Conservation (phyloP, 73 alveolate genomes). For the Paramecium biaurelia region DNA sequence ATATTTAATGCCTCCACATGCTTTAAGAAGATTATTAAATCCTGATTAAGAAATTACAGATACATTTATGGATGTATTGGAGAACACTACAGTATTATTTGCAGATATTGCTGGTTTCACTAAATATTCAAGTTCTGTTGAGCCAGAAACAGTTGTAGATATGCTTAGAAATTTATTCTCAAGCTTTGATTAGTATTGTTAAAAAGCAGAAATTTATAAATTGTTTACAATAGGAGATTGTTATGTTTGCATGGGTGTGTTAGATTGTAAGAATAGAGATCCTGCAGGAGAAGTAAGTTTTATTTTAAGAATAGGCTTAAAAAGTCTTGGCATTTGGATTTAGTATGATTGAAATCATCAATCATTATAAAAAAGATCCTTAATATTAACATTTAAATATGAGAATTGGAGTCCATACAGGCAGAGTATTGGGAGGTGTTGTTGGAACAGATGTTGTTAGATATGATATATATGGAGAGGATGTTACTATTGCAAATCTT, state of each 20-base stretch:
- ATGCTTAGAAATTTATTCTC: slow-evolving; percentile 89
- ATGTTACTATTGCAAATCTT: slow-evolving; percentile 94
- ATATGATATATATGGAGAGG: slow-evolving; percentile 97
- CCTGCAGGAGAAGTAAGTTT: slow-evolving; percentile 86
- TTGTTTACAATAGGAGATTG: slow-evolving; percentile 98
- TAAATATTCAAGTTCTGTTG: slow-evolving; percentile 69
- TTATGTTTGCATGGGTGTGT: slow-evolving; percentile 95
- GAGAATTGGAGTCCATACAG: slow-evolving; percentile 93
- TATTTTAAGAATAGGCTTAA: background rate
- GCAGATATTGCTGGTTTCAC: slow-evolving; percentile 94
- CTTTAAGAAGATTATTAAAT: background rate
- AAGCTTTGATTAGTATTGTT: slow-evolving; percentile 92
- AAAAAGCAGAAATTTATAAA: slow-evolving; percentile 88
- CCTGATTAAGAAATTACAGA: slow-evolving; percentile 10
- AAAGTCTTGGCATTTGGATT: slow-evolving; percentile 69
- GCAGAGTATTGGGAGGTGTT: slow-evolving; percentile 84
- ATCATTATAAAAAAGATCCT: slow-evolving; percentile 81
- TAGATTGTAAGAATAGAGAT: slow-evolving; percentile 92
- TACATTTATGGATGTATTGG: slow-evolving; percentile 81
- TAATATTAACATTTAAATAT: slow-evolving; percentile 68
- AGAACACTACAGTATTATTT: slow-evolving; percentile 87
- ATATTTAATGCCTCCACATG: slow-evolving; percentile 37
- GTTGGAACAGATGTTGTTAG: slow-evolving; percentile 92
- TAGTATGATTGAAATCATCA: slow-evolving; percentile 90
- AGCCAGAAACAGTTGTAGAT: slow-evolving; percentile 89